Percentiles rank a stretch among this genome's conserved stretches.
phyloP scores from a whole-genome alignment of 1,284 basidiomycete genomes.

The Marasmius oreades region DNA sequence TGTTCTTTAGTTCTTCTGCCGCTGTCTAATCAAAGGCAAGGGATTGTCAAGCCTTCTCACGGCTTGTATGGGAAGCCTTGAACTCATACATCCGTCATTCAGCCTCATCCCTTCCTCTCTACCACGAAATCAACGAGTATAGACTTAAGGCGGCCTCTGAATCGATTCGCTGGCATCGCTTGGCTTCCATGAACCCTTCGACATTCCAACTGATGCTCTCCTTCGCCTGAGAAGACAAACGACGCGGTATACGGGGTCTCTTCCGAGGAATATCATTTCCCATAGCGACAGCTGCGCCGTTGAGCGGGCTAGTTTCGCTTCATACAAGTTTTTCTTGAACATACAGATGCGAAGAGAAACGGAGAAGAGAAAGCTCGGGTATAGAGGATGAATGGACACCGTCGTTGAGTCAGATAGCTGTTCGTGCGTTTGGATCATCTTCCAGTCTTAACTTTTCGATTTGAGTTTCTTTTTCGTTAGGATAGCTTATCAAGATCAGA shows the following conservation, averaged over 20 bases:
- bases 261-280: no score
- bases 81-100: no score
- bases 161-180: no score
- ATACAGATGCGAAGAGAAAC: background rate
- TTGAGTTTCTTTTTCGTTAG: background rate
- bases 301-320: background rate
- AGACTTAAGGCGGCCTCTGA: no score
- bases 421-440: background rate
- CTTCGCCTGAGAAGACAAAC: background rate
- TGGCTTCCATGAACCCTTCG: no score
- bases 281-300: background rate
- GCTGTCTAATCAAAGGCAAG: no score
- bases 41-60: no score
- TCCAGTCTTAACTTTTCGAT: background rate
- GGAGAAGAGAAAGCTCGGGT: no score
- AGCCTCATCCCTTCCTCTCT: no score
- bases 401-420: background rate
- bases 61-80: no score
- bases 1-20: no score
- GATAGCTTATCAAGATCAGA: background rate
- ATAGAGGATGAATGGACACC: background rate
- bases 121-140: no score
- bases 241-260: background rate
- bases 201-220: background rate
- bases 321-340: background rate